These are phyloP conservation scores for Starmera dryadoides DNA, from an alignment of 805 yeast genomes.

Conservation along the genomic window DNA sequence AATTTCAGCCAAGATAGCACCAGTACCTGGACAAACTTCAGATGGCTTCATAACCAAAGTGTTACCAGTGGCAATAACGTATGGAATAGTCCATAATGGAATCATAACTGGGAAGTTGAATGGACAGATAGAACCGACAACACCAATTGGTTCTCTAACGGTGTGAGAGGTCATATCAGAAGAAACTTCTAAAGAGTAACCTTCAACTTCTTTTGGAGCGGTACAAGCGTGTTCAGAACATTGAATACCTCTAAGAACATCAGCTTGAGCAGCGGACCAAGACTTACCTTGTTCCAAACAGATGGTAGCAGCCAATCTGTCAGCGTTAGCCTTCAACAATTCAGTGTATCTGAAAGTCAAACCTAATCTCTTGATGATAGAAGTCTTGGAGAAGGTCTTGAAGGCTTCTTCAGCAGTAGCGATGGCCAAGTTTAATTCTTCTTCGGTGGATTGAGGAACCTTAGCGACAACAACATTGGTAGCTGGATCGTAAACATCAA, in stretches of 20 bases:
- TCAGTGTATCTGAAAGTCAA: constrained; percentile 63
- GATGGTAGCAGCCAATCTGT: constrained; percentile 55
- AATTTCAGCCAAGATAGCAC: constrained; percentile 65
- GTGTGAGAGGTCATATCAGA: constrained; percentile 70
- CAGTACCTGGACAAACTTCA: constrained; percentile 79
- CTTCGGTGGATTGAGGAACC: constrained; percentile 67
- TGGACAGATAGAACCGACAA: constrained; percentile 71
- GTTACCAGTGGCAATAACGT: constrained; percentile 64
- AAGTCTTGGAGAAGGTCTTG: constrained; percentile 40
- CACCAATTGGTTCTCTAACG: constrained; percentile 66
- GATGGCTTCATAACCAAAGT: constrained; percentile 63
- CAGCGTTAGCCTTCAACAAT: constrained; percentile 58
- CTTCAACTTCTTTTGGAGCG: constrained; percentile 57
- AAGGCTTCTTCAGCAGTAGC: constrained; percentile 60
- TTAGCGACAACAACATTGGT: constrained; percentile 57
- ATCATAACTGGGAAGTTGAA: constrained; percentile 86
- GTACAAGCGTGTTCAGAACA: constrained; percentile 75
- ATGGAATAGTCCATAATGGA: constrained; percentile 50
- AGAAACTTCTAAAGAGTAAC: constrained; percentile 58
- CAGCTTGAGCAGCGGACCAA: constrained; percentile 66
- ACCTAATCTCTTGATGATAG: constrained; percentile 50
- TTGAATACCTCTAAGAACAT: constrained; percentile 70
- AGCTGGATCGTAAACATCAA: constrained; percentile 70
- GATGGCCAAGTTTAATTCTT: constrained; percentile 59
- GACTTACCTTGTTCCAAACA: constrained; percentile 76